Evolutionary conservation across 2,329 filamentous ascomycete genomes (phyloP), one percentile per base, ranked within the genome.

Genomic region (Kalmusia sp.): DNA sequence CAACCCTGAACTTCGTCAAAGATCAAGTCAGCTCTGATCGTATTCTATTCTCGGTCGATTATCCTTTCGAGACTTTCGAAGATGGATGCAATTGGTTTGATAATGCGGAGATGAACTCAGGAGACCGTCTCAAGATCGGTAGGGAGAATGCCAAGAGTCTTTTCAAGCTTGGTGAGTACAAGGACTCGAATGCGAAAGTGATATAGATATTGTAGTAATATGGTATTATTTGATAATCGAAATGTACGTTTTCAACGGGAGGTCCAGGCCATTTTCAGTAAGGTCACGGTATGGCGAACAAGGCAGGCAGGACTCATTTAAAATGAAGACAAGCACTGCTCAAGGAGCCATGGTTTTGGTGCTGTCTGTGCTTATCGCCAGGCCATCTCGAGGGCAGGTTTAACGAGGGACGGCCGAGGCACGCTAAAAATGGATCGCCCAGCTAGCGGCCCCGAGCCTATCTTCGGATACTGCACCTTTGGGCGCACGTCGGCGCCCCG

Each of bases 21-120:
- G 71, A 74, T 17, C 76, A 83, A 58, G 70, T 85, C 24, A 77
- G 81, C 6, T 70, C 79, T 4, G 80, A 83, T 48, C 68, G 81
- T 0, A 79, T 83, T 31, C 58, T 84, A n/a, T 84, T 82, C 63
- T 79, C 76, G 1, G 78, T 83, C 3, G 81, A 84, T 59, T 83
- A 83, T 55, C 82, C 81, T 0, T 84, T 79, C 49, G 81, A 63
- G 73, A 76, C 67, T 2, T 75, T 76, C 52, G 63, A 60, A 46
- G 75, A 78, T 69, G 75, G 61, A 2, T 80, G 77, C 60, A 73
- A 64, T 3, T 79, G 77, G 76, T 77, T 76, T 61, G 78, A 79
- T 62, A 57, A 62, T 11, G 64, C 68, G 11, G 74, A 77, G 61
- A 65, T 77, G 63, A 74, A 73, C 22, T 64, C 68, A 6, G 61